These are phyloP conservation scores for Apiospora phragmitis DNA, from an alignment of 2,329 filamentous ascomycete genomes.

Conservation along the genomic window DNA sequence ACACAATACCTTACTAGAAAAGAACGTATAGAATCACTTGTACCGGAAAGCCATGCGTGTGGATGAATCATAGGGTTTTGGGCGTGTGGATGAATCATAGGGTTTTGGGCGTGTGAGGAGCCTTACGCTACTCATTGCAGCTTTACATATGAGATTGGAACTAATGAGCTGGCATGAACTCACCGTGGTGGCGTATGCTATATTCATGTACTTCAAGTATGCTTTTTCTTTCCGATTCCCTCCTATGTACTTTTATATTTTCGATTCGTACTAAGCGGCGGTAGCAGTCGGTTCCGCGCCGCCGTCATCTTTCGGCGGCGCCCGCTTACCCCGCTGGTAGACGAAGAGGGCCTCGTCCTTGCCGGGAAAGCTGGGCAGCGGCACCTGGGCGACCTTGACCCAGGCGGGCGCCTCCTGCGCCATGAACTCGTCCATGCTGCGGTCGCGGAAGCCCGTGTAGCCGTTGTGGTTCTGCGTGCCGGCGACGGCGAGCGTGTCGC, in stretches of 20 bases:
- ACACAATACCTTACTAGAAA: not conserved
- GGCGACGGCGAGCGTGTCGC: slow-evolving; percentile 68
- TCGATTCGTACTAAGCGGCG: not conserved
- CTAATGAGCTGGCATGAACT: not conserved
- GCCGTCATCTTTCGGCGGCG: slow-evolving; percentile 18
- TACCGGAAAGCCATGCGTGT: not conserved
- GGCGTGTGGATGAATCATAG: not conserved
- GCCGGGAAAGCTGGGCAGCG: slow-evolving; percentile 72
- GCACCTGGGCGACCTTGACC: slow-evolving; percentile 62
- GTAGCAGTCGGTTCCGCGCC: not conserved
- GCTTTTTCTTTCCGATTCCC: not conserved
- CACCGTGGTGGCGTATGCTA: not conserved
- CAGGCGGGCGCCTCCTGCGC: slow-evolving; percentile 56
- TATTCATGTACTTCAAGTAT: not conserved
- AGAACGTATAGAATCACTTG: not conserved
- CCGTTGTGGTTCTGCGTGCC: slow-evolving; percentile 75
- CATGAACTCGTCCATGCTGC: slow-evolving; percentile 69
- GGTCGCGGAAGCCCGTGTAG: slow-evolving; percentile 67
- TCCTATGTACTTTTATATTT: not conserved
- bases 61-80: not conserved
- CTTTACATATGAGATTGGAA: not conserved
- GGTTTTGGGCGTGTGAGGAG: not conserved
- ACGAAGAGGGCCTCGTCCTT: slow-evolving; percentile 77
- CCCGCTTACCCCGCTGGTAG: slow-evolving; percentile 53
- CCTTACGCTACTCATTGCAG: not conserved